These are phyloP conservation scores for Aspergillus cejpii DNA, from an alignment of 2,329 filamentous ascomycete species.

Conservation along the genomic window DNA sequence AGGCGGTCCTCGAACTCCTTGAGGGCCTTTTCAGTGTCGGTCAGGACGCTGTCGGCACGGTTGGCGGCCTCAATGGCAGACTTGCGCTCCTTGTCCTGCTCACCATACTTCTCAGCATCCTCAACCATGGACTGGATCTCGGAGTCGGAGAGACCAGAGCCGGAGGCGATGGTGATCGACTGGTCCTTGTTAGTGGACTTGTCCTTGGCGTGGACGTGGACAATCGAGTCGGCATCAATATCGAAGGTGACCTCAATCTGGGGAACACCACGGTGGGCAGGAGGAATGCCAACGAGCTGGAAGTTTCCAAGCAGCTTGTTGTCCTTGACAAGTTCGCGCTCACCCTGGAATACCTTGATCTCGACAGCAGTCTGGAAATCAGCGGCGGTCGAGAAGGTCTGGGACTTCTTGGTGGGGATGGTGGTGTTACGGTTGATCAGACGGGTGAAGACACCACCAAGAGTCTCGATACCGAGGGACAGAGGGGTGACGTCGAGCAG, in stretches of 20 bases:
- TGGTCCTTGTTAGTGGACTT: slow-evolving; percentile 99
- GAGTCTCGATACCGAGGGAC: slow-evolving; percentile 96
- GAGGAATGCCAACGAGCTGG: slow-evolving; percentile 95
- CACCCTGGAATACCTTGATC: slow-evolving; percentile 99
- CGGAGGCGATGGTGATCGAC: slow-evolving; percentile 97
- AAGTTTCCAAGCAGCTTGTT: slow-evolving; percentile 99
- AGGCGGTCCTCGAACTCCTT: slow-evolving; percentile 95
- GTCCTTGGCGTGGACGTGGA: slow-evolving; percentile 97
- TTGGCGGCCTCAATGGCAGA: slow-evolving; percentile 91
- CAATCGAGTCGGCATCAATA: slow-evolving; percentile 95
- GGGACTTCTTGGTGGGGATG: slow-evolving; percentile 98
- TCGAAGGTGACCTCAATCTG: slow-evolving; percentile 98
- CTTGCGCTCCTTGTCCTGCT: slow-evolving; percentile 95
- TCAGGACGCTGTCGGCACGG: slow-evolving; percentile 90
- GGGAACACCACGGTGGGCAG: slow-evolving; percentile 90
- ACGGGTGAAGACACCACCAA: slow-evolving; percentile 95
- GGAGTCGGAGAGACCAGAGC: slow-evolving; percentile 86
- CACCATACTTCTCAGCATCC: slow-evolving; percentile 94
- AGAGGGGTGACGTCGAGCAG: slow-evolving; percentile 93
- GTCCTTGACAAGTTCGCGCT: slow-evolving; percentile 96
- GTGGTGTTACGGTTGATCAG: slow-evolving; percentile 99
- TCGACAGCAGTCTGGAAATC: slow-evolving; percentile 98
- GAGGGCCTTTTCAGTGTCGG: slow-evolving; percentile 96
- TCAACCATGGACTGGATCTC: slow-evolving; percentile 98
- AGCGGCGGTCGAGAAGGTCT: slow-evolving; percentile 93